Base-by-base conservation (phyloP, 345 rosid genomes). In the Hirschfeldia incana region DNA sequence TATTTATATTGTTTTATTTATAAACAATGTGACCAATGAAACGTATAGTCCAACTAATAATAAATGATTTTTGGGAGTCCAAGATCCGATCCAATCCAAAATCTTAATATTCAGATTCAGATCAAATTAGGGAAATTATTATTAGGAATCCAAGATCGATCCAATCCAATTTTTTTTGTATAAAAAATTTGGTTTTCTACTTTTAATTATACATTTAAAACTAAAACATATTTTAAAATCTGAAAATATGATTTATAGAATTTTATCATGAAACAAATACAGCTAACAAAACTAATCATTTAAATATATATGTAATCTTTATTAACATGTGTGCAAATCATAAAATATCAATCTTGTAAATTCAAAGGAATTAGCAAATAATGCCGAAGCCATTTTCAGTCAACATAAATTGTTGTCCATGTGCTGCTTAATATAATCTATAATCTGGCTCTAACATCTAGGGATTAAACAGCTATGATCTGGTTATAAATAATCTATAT, bases 1-100 rank as follows among this genome's bases (percentile, higher is more conserved):
- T 44, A 44, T 9, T 27, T 36, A 64, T 30, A 59, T 76, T 59
- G 46, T 37, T 3, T 57, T 37, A 53, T n/a, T 13, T 74, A 11
- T 32, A 63, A 53, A 32, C 16, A 33, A 29, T 46, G n/a, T 73
- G 33, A 73, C 76, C 17, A 73, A 72, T 37, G 2, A 12, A 39
- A 16, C 26, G 12, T 7, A 63, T 30, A 63, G 11, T n/a, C 30
- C 30, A 29, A 3, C 30, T 29, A 29, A 29, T n/a, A n/a, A n/a
- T n/a, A n/a, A n/a, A n/a, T n/a, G n/a, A n/a, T n/a, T n/a, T n/a
- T n/a, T n/a, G n/a, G n/a, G n/a, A n/a, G n/a, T n/a, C n/a, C n/a
- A n/a, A n/a, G n/a, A n/a, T n/a, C n/a, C n/a, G n/a, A n/a, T n/a
- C n/a, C 21, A 21, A 21, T 21, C 21, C 21, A 21, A 21, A 21